Base-by-base conservation (phyloP, 73 alveolate species). In the Chromera velia region DNA sequence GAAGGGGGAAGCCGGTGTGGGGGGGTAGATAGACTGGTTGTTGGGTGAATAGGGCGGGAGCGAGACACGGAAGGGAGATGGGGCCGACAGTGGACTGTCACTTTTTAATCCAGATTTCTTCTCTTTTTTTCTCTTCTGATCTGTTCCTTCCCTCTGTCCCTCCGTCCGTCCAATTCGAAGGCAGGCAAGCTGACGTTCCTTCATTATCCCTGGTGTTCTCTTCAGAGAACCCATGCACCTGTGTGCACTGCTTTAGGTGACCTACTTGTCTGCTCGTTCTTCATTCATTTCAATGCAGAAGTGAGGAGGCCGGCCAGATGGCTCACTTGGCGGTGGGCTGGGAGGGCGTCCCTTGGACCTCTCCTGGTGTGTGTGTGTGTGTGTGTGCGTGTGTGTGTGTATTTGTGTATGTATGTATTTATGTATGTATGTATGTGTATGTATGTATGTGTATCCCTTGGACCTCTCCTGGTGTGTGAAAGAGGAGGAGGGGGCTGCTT, bases 301-400 rank as follows among this genome's bases (percentile, higher is more conserved):
- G 24, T n/a, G 63, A 22, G 26, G 24, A 76, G 83, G 75, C 34
- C 70, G 70, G 70, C 28, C 65, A 34, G 70, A 34, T 65, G 28
- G 83, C 83, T 0, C 75, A 76, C 32, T 64, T 76, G 29, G 83
- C 83, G 22, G 74, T 76, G 9, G 83, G 76, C 69, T 76, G 34
- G 28, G 83, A 76, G 40, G 83, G 83, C 28, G 83, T 73, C 34
- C 24, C 34, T 0, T 28, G 45, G 55, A 40, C 4, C 4, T 40
- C 55, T 7, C 55, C 66, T 73, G 40, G 46, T 17, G 74, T 64
- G 22, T 24, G 34, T 30, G 24, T 64, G 72, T 55, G 28, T 55
- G 4, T 17, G 32, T 55, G 70, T 17, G 70, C 6, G 32, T n/a
- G n/a, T 55, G 28, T 9, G 27, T 33, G 24, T 1, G 64, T 28